phyloP scores from a whole-genome alignment of 2,329 filamentous ascomycete genomes.

The Diaporthe eres region DNA sequence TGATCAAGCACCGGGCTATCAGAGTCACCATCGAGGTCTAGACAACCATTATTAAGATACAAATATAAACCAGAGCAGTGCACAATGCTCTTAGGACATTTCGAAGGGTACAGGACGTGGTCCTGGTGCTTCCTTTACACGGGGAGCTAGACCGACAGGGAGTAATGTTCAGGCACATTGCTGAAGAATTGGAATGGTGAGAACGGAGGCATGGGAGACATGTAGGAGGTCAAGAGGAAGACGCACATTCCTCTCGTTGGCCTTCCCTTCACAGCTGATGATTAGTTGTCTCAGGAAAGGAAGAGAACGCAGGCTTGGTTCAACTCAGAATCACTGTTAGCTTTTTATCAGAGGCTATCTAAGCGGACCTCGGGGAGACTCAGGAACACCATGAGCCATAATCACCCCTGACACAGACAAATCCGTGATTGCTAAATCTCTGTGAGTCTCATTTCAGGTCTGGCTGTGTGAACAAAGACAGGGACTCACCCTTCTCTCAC shows the following conservation, averaged over 20 bases:
- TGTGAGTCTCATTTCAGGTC: neutral
- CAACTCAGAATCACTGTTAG: neutral
- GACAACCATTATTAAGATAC: too few species aligned
- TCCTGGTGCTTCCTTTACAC: too few species aligned
- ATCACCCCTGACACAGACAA: neutral
- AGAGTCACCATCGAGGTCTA: too few species aligned
- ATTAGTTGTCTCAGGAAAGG: neutral
- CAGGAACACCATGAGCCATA: neutral
- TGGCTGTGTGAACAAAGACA: neutral
- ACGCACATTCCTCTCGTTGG: neutral
- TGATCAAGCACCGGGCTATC: too few species aligned
- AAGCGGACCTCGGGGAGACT: too few species aligned
- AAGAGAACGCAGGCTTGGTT: neutral
- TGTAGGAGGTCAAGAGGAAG: neutral
- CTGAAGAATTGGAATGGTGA: too few species aligned
- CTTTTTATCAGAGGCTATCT: too few species aligned
- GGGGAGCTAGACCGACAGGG: too few species aligned
- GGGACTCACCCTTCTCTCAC: rapidly evolving
- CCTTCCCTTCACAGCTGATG: neutral
- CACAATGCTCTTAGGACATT: too few species aligned
- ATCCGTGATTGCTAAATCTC: neutral
- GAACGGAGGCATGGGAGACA: neutral
- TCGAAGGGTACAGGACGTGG: too few species aligned
- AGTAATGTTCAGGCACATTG: too few species aligned
- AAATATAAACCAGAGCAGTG: too few species aligned